Evolutionary conservation across 2,329 filamentous ascomycete species (phyloP).

Genomic region (Tolypocladium paradoxum): DNA sequence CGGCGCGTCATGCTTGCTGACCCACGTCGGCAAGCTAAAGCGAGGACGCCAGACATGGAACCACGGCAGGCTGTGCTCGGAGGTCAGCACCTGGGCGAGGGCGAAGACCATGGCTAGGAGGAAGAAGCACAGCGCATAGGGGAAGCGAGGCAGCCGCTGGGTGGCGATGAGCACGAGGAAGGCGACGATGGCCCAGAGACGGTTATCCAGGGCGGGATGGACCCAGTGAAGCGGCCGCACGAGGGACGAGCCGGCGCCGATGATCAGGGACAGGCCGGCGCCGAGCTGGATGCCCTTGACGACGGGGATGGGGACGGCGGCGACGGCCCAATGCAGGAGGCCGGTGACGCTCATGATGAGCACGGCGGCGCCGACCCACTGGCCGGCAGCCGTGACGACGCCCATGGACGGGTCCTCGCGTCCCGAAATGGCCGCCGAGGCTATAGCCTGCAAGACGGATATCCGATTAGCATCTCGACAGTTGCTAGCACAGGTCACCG

Average conservation of each 20-base stretch:
- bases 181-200: conserved; percentile 63
- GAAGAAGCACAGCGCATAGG: conserved; percentile 70
- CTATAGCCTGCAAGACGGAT: conserved; percentile 56
- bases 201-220: conserved; percentile 62
- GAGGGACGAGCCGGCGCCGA: conserved; percentile 63
- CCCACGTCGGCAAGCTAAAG: conserved; percentile 25
- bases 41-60: conserved; percentile 52
- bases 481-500: background rate
- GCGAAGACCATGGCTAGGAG: conserved; percentile 58
- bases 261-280: conserved; percentile 71
- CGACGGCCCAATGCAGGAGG: conserved; percentile 61
- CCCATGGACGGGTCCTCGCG: conserved; percentile 36
- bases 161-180: conserved; percentile 63
- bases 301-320: conserved; percentile 71
- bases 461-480: background rate
- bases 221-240: conserved; percentile 60
- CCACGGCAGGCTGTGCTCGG: conserved; percentile 30
- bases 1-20: conserved; percentile 16
- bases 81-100: conserved; percentile 23
- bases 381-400: conserved; percentile 70
- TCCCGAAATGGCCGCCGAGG: conserved; percentile 72
- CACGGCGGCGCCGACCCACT: conserved; percentile 62
- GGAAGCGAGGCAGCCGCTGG: conserved; percentile 54
- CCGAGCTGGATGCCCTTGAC: conserved; percentile 94
- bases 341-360: conserved; percentile 71